A percentile compares a stretch with the other conserved stretches of the same genome.
Conservation (phyloP, 768 basidiomycete genomes). For the Pulveroboletus sp. region DNA sequence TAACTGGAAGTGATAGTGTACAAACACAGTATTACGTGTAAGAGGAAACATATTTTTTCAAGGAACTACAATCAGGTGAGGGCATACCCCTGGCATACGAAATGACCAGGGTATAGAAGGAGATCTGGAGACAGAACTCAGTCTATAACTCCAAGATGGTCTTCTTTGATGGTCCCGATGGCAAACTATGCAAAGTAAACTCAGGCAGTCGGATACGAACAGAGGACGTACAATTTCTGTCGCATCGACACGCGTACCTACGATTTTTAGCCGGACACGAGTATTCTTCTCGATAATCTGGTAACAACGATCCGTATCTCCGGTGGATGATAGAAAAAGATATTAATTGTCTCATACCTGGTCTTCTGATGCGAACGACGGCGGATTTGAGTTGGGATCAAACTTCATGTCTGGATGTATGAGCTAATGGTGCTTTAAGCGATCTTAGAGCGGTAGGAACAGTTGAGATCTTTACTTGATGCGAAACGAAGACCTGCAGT, state of each 20-base stretch:
- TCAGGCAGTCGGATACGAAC: neutral
- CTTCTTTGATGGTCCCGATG: constrained; percentile 97
- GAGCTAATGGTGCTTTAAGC: constrained; percentile 47
- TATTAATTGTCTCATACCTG: constrained; percentile 45
- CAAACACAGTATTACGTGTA: too few species aligned
- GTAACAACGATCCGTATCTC: neutral
- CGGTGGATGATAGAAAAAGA: neutral
- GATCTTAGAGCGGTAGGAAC: neutral
- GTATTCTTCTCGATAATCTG: constrained; percentile 94
- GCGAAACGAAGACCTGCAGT: constrained; percentile 89
- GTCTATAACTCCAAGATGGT: constrained; percentile 92
- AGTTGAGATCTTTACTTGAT: constrained; percentile 59
- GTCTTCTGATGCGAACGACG: constrained; percentile 88
- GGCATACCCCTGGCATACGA: too few species aligned
- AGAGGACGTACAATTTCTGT: constrained; percentile 81
- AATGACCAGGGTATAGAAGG: too few species aligned
- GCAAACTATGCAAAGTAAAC: constrained; percentile 62
- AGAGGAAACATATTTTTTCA: too few species aligned
- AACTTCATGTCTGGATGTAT: constrained; percentile 93
- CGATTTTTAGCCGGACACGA: constrained; percentile 88
- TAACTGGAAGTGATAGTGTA: too few species aligned
- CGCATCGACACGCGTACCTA: constrained; percentile 96
- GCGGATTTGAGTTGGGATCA: constrained; percentile 96
- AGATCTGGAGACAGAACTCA: constrained; percentile 23
- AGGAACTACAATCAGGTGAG: too few species aligned